Base-by-base conservation (phyloP, 129 eudicot genomes). In the Deinandra increscens region DNA sequence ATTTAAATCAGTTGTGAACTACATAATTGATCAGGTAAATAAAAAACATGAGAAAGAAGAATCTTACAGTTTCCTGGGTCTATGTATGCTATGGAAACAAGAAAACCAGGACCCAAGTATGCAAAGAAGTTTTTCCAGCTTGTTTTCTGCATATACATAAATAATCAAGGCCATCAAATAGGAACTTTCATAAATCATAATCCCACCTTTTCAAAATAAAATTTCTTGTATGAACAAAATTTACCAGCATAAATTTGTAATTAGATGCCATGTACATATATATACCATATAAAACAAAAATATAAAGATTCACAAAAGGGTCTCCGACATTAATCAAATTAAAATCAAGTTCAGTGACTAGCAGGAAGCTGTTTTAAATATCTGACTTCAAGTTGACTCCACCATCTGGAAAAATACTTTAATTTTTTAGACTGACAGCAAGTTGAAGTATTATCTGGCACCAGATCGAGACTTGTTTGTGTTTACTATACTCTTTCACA, bases 21-120 rank as follows among this genome's bases (percentile, higher is more conserved):
- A 53, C 61, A 61, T 6, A 36, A 43, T 72, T 17, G 33, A 6
- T 11, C 4, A 1, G 17, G 19, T 12, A 39, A 54, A 36, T 46
- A 10, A 33, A 7, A 13, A 71, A 66, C 17, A n/a, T 18, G 44
- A 6, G 60, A 71, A 9, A 43, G 8, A 26, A 26, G 62, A 0
- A 73, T 56, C 94, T 85, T 87, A 94, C 99, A 87, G 49, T 94
- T 94, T 73, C 99, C 99, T 29, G 99, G 99, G 84, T 94, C 99
- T 26, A 94, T 94, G 44, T 94, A 94, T 43, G 99, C 99, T 54
- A 94, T 94, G 37, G 92, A 89, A 72, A 94, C 99, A 48, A 94
- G 97, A 78, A 94, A 94, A 14, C 99, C 99, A 37, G 99, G 99
- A 9, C 99, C 99, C 85, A 94, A 75, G 66, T 94, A 94, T 6